Evolutionary conservation across 2,329 filamentous ascomycete genomes (phyloP).

Genomic region (Xylaria sp.): DNA sequence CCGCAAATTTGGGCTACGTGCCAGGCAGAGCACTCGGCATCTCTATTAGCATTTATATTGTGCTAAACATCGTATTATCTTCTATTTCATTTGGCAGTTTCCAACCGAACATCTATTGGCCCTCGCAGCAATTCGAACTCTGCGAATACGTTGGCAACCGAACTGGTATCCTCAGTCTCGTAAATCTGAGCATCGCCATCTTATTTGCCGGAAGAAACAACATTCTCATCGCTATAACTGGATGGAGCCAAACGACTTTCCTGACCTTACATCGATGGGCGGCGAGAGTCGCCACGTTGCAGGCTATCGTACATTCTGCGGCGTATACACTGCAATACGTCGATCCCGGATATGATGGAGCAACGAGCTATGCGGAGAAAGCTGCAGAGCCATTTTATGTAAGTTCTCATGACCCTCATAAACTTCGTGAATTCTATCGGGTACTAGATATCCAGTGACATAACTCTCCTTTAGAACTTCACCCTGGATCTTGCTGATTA

Average conservation of each 20-base stretch:
- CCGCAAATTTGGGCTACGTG: conserved; percentile 37
- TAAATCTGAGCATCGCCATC: conserved; percentile 45
- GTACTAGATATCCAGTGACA: too few species aligned
- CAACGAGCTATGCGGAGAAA: conserved; percentile 31
- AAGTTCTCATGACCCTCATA: neutral
- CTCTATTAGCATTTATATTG: conserved; percentile 33
- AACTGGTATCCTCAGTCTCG: conserved; percentile 44
- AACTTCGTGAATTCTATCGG: neutral
- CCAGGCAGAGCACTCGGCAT: conserved; percentile 35
- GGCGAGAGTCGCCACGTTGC: conserved; percentile 46
- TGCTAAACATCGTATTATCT: conserved; percentile 37
- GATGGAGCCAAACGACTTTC: conserved; percentile 48
- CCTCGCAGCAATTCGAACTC: conserved; percentile 27
- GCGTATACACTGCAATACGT: conserved; percentile 41
- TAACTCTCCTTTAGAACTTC: neutral
- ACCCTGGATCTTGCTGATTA: conserved; percentile 11
- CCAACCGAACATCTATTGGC: conserved; percentile 38
- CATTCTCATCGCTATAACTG: conserved; percentile 44
- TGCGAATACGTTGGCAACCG: conserved; percentile 47
- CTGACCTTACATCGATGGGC: conserved; percentile 46
- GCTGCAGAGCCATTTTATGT: conserved; percentile 36
- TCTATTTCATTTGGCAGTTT: conserved; percentile 36
- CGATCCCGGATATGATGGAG: conserved; percentile 36
- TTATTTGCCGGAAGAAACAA: conserved; percentile 48
- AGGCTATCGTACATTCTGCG: conserved; percentile 46